These are phyloP conservation scores for Yamadazyma sp. DNA, from an alignment of 805 yeast genomes.

Conservation along the genomic window DNA sequence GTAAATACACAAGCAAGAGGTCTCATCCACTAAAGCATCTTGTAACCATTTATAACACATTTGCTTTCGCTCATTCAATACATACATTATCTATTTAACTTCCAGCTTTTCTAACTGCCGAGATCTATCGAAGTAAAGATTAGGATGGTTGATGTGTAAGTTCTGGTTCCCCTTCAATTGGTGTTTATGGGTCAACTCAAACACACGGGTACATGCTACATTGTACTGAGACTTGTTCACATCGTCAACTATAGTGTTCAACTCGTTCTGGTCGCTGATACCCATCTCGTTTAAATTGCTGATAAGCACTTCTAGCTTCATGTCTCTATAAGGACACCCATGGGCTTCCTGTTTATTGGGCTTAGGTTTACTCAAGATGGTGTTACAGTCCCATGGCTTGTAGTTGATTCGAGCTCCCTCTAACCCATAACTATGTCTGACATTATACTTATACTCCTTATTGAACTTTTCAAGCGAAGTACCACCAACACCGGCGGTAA, in stretches of 20 bases:
- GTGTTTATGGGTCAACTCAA: constrained; percentile 64
- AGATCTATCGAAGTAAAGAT: constrained; percentile 79
- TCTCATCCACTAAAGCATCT: too few species aligned
- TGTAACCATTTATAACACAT: too few species aligned
- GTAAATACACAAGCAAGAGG: too few species aligned
- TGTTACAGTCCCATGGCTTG: constrained; percentile 81
- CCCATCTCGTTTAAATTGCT: constrained; percentile 62
- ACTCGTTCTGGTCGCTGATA: constrained; percentile 53
- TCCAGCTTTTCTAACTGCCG: constrained; percentile 46
- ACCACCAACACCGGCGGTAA: constrained; percentile 47
- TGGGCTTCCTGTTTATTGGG: constrained; percentile 71
- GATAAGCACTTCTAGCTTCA: constrained; percentile 62
- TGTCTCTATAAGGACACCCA: constrained; percentile 91
- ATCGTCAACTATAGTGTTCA: constrained; percentile 64
- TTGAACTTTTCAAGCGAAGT: constrained; percentile 73
- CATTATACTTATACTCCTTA: constrained; percentile 85
- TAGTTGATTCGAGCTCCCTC: constrained; percentile 89
- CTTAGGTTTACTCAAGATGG: constrained; percentile 69
- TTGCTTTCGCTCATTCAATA: too few species aligned
- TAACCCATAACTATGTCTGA: constrained; percentile 86
- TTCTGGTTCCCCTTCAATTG: constrained; percentile 47
- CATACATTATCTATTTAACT: not conserved
- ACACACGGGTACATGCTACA: constrained; percentile 85
- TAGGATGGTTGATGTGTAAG: constrained; percentile 78
- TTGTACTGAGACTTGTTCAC: constrained; percentile 72